Evolutionary conservation across 441 rosid species (phyloP), one percentile per base, ranked within the genome.

Genomic region (Croton setiger): DNA sequence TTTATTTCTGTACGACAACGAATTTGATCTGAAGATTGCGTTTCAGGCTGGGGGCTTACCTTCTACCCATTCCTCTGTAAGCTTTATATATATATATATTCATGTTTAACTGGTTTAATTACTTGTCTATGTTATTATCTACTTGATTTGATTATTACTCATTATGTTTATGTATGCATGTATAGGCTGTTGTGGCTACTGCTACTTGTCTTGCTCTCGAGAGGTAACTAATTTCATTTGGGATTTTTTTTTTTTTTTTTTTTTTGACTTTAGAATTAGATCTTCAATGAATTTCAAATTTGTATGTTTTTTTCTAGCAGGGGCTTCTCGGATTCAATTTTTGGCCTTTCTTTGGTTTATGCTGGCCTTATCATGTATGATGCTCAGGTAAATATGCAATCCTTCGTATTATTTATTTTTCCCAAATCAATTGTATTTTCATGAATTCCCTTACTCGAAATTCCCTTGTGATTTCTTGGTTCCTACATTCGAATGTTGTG

Each of bases 41-140:
- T 45, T 90, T 48, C 89, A 79, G 67, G 84, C 98, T 60, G 97
- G 98, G 12, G 98, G 98, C 41, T 91, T 91, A 81, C 98, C 98
- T 76, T 93, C 98, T 49, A 83, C 95, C 39, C 97, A 93, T 85
- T 93, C 98, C 15, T 88, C 97, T 61, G 98, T 93, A 84, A 72
- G 87, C 44, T 47, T 57, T 20, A 71, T 23, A 21, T 7, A 56
- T 31, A 66, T 48, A 51, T 17, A 53, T 5, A 27, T 51, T 63
- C 11, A 63, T 33, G 18, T 21, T 52, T 11, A 37, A 58, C 11
- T 57, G 39, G 4, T 43, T 4, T 60, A 11, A 52, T 17, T 20
- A 27, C 64, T 53, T 37, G 45, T 68, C 58, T 9, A 70, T 66
- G 17, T 47, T 60, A 18, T 35, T 54, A 20, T 21, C 31, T 2